Evolutionary conservation across 2,329 filamentous ascomycete genomes (phyloP), one percentile per base, ranked within the genome.

Genomic region (Fusarium sp.): DNA sequence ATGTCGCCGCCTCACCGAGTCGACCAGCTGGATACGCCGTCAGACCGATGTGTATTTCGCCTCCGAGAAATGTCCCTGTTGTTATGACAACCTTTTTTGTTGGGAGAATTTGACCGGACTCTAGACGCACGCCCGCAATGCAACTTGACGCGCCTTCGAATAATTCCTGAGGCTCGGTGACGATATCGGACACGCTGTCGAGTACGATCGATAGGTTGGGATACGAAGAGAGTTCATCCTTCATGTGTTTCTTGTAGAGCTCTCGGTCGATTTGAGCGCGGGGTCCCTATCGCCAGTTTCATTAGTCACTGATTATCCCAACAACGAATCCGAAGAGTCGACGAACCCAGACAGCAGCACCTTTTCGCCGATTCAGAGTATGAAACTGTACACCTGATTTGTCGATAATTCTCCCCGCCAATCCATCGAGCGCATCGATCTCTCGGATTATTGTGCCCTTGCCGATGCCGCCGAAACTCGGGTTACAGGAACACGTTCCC

Each of bases 361-460:
- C 96, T 80, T 98, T 98, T 73, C 90, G 93, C 58, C 90, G 87
- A 82, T 99, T 99, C 79, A 99, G 83, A 23, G 97, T 88, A 72
- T 94, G 91, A 82, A 98, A 99, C 81, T 98, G 96, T n/a, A 98
- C 90, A 10, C 94, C 96, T 6, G 96, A 93, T 81, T 96, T 96
- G 84, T 99, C 96, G 67, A 97, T 94, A 28, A 98, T 92, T 40
- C 94, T 89, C 0, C 94, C 95, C 0, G 95, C 92, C 25, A 99
- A 86, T 1, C 96, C 96, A 79, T 98, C 96, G 67, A 99, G 87
- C 1, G 96, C 96, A 84, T 99, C 96, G 37, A 99, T 92, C 83
- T 99, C 96, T 46, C 96, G 92, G 57, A 99, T 86, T 86, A 99
- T 98, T 15, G 94, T 98, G 21, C 96, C 96, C 81, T 99, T 99